A percentile compares a stretch with the other conserved stretches of the same genome.
phyloP scores from a whole-genome alignment of 2,329 filamentous ascomycete species.

The Fusarium sp. region DNA sequence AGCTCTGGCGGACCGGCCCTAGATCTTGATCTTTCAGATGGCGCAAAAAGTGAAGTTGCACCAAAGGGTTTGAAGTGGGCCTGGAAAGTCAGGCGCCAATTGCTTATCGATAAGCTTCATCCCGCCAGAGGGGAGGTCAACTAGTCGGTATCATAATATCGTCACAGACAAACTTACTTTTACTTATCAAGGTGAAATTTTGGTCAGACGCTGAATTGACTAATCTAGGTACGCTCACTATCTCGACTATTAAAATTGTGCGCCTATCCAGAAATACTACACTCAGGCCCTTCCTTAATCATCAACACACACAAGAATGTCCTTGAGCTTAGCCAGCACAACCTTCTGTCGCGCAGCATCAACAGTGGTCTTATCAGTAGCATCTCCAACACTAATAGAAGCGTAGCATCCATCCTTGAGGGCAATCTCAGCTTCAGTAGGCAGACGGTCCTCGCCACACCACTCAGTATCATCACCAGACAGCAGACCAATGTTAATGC shows the following conservation, averaged over 20 bases:
- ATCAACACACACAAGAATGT: constrained; percentile 51
- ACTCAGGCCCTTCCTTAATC: constrained; percentile 3
- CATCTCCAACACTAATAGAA: constrained; percentile 74
- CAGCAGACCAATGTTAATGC: constrained; percentile 71
- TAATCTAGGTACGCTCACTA: background rate
- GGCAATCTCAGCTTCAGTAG: constrained; percentile 71
- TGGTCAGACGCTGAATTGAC: background rate
- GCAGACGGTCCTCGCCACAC: constrained; percentile 70
- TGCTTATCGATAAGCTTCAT: constrained; percentile 47
- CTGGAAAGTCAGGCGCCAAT: constrained; percentile 43
- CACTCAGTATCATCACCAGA: constrained; percentile 69
- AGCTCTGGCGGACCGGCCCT: constrained; percentile 46
- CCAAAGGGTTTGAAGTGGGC: constrained; percentile 37
- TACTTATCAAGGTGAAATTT: background rate
- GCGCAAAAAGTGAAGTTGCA: constrained; percentile 49
- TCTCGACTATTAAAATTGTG: background rate
- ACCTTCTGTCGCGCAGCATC: constrained; percentile 51
- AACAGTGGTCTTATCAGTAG: constrained; percentile 71
- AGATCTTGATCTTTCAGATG: constrained; percentile 30
- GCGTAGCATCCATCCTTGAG: constrained; percentile 69
- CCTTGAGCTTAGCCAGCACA: constrained; percentile 53
- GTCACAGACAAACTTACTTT: background rate
- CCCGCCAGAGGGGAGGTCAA: background rate
- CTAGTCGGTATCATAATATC: background rate
- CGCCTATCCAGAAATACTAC: background rate